A percentile compares a stretch with the other conserved stretches of the same genome.
phyloP scores from a whole-genome alignment of 1,139 yeast genomes.

The Pneumocystis oryctolagi region DNA sequence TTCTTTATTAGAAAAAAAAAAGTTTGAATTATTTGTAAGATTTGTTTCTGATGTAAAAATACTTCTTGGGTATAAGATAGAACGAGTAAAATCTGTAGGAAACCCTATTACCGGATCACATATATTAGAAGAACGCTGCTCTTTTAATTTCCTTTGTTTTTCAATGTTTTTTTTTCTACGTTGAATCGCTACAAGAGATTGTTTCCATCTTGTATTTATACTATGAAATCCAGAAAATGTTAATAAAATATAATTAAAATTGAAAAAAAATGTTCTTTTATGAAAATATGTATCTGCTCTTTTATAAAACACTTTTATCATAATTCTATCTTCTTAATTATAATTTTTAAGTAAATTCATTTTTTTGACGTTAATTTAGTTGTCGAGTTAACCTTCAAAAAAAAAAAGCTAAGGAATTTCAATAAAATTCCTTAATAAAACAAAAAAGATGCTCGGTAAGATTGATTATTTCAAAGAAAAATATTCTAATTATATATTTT shows the following conservation, averaged over 20 bases:
- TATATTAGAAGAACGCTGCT: conserved; percentile 4
- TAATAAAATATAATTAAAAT: neutral
- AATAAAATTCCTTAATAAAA: neutral
- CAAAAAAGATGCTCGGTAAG: neutral
- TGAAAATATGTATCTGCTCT: neutral
- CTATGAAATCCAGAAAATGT: neutral
- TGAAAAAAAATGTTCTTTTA: neutral
- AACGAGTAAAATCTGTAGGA: conserved; percentile 7
- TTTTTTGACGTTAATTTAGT: neutral
- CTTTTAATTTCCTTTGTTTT: conserved; percentile 7
- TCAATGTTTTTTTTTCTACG: conserved; percentile 8
- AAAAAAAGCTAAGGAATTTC: neutral
- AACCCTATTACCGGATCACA: conserved; percentile 5
- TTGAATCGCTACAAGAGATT: conserved; percentile 8
- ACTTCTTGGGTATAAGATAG: conserved; percentile 4
- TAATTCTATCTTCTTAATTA: neutral
- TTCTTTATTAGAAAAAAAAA: neutral
- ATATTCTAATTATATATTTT: neutral
- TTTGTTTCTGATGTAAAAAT: conserved; percentile 1
- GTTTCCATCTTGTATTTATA: neutral
- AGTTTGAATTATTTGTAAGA: neutral
- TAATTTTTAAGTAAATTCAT: neutral
- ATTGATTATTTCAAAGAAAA: neutral
- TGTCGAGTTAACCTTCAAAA: neutral
- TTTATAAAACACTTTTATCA: neutral